Conservation (phyloP, 208 protist genomes). For the Trypanosoma conorhini region DNA sequence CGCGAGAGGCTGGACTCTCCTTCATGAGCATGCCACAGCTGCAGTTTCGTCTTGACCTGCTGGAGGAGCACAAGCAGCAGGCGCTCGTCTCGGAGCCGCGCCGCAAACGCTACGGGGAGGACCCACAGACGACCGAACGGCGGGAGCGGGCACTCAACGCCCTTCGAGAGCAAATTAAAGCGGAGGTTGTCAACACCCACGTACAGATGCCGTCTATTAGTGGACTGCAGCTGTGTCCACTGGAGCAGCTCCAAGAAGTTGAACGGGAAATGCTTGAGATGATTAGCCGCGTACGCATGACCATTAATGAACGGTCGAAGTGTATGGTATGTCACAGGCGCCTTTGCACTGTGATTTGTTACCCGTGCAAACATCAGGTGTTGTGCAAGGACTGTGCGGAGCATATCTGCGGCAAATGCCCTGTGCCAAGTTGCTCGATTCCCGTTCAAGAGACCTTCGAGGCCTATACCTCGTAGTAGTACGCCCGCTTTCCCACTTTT, state of each 20-base stretch:
- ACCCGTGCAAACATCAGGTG: constrained; percentile 91
- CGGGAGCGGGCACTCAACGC: constrained; percentile 48
- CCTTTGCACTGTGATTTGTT: constrained; percentile 86
- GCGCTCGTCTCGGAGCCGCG: constrained; percentile 52
- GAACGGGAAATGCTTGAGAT: constrained; percentile 83
- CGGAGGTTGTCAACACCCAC: constrained; percentile 63
- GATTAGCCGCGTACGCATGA: constrained; percentile 65
- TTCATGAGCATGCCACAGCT: constrained; percentile 80
- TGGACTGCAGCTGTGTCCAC: constrained; percentile 41
- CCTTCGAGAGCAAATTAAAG: constrained; percentile 33
- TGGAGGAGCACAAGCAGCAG: constrained; percentile 88
- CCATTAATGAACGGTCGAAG: constrained; percentile 83
- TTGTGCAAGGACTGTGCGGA: constrained; percentile 83
- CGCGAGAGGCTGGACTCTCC: constrained; percentile 39
- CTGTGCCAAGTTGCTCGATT: constrained; percentile 57
- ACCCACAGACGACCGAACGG: constrained; percentile 36
- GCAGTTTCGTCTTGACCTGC: constrained; percentile 80
- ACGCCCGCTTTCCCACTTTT: background rate
- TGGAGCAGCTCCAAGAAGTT: constrained; percentile 83
- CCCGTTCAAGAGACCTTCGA: constrained; percentile 73
- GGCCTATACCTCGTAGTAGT: constrained; percentile 62
- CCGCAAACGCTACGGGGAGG: constrained; percentile 56
- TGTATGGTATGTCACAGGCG: constrained; percentile 79
- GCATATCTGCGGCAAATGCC: constrained; percentile 60
- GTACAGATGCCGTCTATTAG: constrained; percentile 61